These are phyloP conservation scores for Wickerhamiella australiensis DNA, from an alignment of 805 yeast genomes.

Conservation along the genomic window DNA sequence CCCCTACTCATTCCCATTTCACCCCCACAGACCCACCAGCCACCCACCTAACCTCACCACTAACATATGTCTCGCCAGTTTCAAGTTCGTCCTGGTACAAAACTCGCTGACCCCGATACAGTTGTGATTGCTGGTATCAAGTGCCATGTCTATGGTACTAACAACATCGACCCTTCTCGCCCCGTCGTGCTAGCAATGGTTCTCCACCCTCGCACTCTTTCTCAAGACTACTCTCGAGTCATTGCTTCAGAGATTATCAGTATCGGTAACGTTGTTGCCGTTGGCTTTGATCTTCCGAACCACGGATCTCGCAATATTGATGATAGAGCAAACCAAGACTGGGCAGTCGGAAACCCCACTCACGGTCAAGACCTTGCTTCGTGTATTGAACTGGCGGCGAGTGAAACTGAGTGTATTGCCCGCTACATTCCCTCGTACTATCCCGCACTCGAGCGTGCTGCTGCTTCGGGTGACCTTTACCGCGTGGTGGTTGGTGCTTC, in stretches of 20 bases:
- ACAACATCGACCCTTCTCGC: constrained; percentile 15
- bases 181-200: constrained; percentile 34
- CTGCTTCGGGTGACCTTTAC: constrained; percentile 22
- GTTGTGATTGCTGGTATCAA: constrained; percentile 36
- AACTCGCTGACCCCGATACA: constrained; percentile 8
- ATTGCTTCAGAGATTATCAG: constrained; percentile 27
- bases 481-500: constrained; percentile 39
- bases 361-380: constrained; percentile 43
- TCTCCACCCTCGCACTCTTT: constrained; percentile 37
- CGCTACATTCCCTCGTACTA: constrained; percentile 34
- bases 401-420: constrained; percentile 35
- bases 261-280: constrained; percentile 29
- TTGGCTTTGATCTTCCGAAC: constrained; percentile 43
- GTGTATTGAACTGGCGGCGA: constrained; percentile 36
- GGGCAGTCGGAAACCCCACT: constrained; percentile 38
- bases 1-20: background rate
- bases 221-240: constrained; percentile 31
- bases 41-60: background rate
- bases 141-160: constrained; percentile 35
- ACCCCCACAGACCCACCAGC: background rate
- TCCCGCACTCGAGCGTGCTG: constrained; percentile 24
- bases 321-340: constrained; percentile 30
- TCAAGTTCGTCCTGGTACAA: constrained; percentile 1
- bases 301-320: constrained; percentile 41
- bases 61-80: background rate